A percentile compares a stretch with the other conserved stretches of the same genome.
phyloP scores from a whole-genome alignment of 805 yeast genomes.

The Lipomyces sp. region DNA sequence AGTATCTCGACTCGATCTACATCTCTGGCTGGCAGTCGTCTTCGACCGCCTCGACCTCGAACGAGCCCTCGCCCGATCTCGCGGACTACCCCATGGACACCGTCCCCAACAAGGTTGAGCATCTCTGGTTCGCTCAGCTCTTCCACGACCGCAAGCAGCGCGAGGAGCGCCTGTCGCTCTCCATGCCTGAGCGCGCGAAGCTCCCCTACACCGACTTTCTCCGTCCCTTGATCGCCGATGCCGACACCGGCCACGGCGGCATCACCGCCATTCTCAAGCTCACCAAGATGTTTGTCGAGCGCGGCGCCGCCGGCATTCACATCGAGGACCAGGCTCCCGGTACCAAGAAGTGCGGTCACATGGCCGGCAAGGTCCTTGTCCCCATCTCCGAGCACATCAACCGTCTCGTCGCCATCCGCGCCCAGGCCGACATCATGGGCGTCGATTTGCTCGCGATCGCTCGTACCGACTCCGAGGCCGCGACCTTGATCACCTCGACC shows the following conservation, averaged over 20 bases:
- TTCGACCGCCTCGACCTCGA: slow-evolving; percentile 94
- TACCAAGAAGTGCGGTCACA: slow-evolving; percentile 97
- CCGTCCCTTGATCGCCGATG: slow-evolving; percentile 95
- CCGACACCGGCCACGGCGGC: slow-evolving; percentile 99
- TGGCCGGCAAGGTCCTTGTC: slow-evolving; percentile 97
- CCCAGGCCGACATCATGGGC: slow-evolving; percentile 91
- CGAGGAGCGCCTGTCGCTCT: slow-evolving; percentile 63
- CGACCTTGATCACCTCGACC: slow-evolving; percentile 88
- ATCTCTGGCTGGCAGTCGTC: slow-evolving; percentile 99
- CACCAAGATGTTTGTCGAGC: slow-evolving; percentile 92
- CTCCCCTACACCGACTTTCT: slow-evolving; percentile 77
- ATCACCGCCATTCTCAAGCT: slow-evolving; percentile 92
- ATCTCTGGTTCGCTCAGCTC: slow-evolving; percentile 91
- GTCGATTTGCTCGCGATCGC: slow-evolving; percentile 84
- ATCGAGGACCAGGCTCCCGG: slow-evolving; percentile 99
- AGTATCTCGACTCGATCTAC: slow-evolving; percentile 48
- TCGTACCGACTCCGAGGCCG: slow-evolving; percentile 97
- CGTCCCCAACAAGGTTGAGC: slow-evolving; percentile 97
- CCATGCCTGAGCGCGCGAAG: slow-evolving; percentile 65
- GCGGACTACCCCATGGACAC: slow-evolving; percentile 99
- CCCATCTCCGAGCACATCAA: slow-evolving; percentile 97
- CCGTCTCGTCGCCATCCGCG: slow-evolving; percentile 88
- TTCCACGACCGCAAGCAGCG: slow-evolving; percentile 97
- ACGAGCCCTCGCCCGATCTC: slow-evolving; percentile 96
- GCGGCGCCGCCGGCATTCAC: slow-evolving; percentile 98